A percentile compares a stretch with the other conserved stretches of the same genome.
Conservation (phyloP, 371 early-diverging fungal genomes). For the Mucor plumbeus region DNA sequence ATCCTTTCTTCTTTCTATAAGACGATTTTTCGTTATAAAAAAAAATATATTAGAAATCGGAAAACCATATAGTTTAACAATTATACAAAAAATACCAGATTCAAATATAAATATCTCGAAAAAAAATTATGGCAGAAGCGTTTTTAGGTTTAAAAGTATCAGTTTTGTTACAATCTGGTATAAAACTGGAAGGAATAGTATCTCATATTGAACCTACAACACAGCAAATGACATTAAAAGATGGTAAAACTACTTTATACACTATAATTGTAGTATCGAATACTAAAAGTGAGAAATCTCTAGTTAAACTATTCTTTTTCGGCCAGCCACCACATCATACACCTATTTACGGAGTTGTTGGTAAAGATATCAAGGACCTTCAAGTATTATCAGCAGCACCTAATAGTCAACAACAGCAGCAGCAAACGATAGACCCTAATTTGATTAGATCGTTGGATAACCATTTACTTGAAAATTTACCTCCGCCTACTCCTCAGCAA, state of each 20-base stretch:
- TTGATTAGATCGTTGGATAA: conserved; percentile 5
- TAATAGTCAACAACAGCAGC: conserved; percentile 2
- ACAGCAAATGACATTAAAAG: conserved; percentile 59
- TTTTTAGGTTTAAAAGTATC: conserved; percentile 61
- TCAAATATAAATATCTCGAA: neutral
- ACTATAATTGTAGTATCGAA: neutral
- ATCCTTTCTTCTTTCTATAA: neutral
- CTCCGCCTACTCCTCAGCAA: conserved; percentile 6
- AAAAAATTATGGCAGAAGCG: conserved; percentile 55
- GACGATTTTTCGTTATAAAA: neutral
- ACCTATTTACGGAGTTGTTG: conserved; percentile 49
- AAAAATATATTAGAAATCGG: too few species aligned
- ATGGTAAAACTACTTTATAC: conserved; percentile 43
- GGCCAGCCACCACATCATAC: conserved; percentile 43
- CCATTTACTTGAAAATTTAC: conserved; percentile 26
- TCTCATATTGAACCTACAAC: conserved; percentile 56
- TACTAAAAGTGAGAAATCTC: neutral
- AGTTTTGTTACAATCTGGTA: conserved; percentile 51
- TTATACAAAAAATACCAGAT: too few species aligned
- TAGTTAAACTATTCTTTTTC: conserved; percentile 40
- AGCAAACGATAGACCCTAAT: neutral
- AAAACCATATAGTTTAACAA: too few species aligned
- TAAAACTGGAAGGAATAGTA: conserved; percentile 57
- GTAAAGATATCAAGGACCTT: conserved; percentile 57
- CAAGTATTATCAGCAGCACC: conserved; percentile 46